Evolutionary conservation across 2,329 filamentous ascomycete genomes (phyloP).

Genomic region (Cyclaneusma minus): DNA sequence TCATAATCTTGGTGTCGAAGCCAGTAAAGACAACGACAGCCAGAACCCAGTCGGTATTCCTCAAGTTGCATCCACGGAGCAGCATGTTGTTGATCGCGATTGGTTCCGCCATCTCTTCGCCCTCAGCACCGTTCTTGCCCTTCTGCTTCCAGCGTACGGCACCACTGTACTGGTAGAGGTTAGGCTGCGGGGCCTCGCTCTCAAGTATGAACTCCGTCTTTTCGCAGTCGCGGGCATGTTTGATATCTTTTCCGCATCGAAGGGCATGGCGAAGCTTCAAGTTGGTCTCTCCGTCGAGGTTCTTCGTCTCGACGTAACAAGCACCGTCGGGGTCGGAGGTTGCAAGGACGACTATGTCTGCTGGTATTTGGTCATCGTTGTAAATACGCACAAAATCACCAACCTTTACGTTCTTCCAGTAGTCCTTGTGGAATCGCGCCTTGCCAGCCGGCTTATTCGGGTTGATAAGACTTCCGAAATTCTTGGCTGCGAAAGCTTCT

Average conservation of each 20-base stretch:
- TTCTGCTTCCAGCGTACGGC: conserved; percentile 76
- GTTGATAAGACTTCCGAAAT: conserved; percentile 60
- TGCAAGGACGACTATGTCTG: conserved; percentile 80
- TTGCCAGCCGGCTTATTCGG: conserved; percentile 49
- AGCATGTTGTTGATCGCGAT: conserved; percentile 92
- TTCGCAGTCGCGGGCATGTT: conserved; percentile 86
- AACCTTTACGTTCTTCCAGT: conserved; percentile 90
- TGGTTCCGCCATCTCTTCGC: conserved; percentile 74
- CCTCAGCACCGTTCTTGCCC: conserved; percentile 44
- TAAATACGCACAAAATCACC: conserved; percentile 95
- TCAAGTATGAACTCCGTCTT: conserved; percentile 75
- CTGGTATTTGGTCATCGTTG: conserved; percentile 89
- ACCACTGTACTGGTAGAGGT: conserved; percentile 89
- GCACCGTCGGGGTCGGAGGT: conserved; percentile 89
- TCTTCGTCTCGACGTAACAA: conserved; percentile 97
- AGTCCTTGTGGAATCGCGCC: conserved; percentile 80
- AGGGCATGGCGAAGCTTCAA: conserved; percentile 87
- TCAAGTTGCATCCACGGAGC: conserved; percentile 79
- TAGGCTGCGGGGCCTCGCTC: conserved; percentile 81
- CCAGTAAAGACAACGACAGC: conserved; percentile 91
- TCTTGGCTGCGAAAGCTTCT: conserved; percentile 20
- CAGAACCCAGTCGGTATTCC: conserved; percentile 92
- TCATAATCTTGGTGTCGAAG: conserved; percentile 97
- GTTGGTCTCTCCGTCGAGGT: conserved; percentile 94
- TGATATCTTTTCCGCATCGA: conserved; percentile 67